Evolutionary conservation across 495 filamentous ascomycete genomes (phyloP).

Genomic region (Pyronema omphalodes): DNA sequence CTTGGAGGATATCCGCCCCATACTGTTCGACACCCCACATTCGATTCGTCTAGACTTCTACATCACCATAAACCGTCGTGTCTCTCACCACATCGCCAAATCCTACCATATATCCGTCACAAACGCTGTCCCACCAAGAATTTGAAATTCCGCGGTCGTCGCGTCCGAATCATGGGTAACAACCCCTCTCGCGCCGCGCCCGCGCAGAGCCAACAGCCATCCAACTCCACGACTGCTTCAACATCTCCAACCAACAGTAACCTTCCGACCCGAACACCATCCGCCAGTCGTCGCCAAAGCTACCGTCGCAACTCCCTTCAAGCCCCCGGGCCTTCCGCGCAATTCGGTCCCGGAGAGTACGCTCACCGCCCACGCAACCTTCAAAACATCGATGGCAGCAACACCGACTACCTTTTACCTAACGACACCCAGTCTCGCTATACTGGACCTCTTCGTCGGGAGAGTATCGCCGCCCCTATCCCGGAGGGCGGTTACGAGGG

Average conservation of each 20-base stretch:
- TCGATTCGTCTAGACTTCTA: too few relatives aligned
- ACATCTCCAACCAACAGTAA: slow-evolving; percentile 9
- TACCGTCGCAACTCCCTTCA: slow-evolving; percentile 2
- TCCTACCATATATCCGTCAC: too few relatives aligned
- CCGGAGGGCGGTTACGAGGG: not conserved
- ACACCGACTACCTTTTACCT: not conserved
- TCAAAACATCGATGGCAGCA: not conserved
- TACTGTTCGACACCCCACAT: too few relatives aligned
- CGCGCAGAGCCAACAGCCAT: slow-evolving; percentile 10
- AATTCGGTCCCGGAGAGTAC: not conserved
- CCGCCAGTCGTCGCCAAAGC: not conserved
- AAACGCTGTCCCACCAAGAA: too few relatives aligned
- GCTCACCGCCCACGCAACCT: not conserved
- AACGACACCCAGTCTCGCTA: not conserved
- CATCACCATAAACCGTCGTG: too few relatives aligned
- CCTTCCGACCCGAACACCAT: not conserved
- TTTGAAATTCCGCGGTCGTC: not conserved
- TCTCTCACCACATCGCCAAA: too few relatives aligned
- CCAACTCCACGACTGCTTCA: slow-evolving; percentile 11
- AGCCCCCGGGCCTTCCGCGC: not conserved
- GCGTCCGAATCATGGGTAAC: slow-evolving; percentile 15
- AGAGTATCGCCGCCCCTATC: not conserved
- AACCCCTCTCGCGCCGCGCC: slow-evolving; percentile 21
- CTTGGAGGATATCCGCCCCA: too few relatives aligned
- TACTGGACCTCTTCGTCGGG: not conserved